A percentile compares a stretch with the other conserved stretches of the same genome.
These are phyloP conservation scores for Lactuca sativa DNA, from an alignment of 129 eudicot species.

Conservation along the genomic window DNA sequence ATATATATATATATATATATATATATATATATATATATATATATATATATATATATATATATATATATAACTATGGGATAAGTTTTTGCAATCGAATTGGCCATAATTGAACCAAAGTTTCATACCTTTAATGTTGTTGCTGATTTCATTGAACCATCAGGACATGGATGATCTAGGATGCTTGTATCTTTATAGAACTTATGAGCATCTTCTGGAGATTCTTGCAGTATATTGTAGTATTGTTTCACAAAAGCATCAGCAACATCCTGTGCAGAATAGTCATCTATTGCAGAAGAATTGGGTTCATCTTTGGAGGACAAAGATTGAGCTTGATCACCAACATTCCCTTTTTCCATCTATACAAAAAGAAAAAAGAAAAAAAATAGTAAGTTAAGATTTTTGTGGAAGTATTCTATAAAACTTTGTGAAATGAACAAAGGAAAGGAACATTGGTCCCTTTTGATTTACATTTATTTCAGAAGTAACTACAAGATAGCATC, in stretches of 20 bases:
- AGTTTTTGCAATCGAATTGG: not conserved
- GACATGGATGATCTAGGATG: conserved; percentile 23
- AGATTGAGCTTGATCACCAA: conserved; percentile 20
- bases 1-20: not conserved
- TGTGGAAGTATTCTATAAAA: not conserved
- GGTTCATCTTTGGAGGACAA: conserved; percentile 20
- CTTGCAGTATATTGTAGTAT: conserved; percentile 28
- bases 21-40: not conserved
- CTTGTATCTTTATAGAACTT: conserved; percentile 39
- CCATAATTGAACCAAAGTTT: not conserved
- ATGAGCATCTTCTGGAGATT: conserved; percentile 27
- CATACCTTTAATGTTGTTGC: conserved; percentile 35
- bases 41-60: not conserved
- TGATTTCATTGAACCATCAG: conserved; percentile 36
- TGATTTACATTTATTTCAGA: not conserved
- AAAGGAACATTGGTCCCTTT: not conserved
- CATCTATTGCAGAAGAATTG: not conserved
- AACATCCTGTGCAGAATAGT: conserved; percentile 36
- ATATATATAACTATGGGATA: not conserved
- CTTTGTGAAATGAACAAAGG: not conserved
- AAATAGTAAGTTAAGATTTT: not conserved
- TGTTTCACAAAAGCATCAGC: conserved; percentile 37
- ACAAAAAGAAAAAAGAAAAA: not conserved
- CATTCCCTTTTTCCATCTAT: conserved; percentile 29
- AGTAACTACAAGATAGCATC: conserved; percentile 6